phyloP scores from a whole-genome alignment of 2,329 filamentous ascomycete species.

The Elsinoe fawcettii region DNA sequence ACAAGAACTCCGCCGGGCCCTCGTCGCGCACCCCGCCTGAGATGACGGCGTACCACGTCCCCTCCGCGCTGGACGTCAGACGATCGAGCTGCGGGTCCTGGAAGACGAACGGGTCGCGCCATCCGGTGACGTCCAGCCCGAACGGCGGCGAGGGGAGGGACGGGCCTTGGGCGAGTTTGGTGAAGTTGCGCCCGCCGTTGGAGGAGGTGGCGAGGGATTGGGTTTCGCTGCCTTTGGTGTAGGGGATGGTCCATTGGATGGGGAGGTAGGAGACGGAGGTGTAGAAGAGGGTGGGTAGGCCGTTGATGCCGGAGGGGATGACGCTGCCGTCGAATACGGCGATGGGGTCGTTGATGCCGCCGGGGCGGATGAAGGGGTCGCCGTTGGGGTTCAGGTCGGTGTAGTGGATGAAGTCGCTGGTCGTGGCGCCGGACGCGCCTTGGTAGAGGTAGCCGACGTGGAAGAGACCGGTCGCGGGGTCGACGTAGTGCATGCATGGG shows the following conservation, averaged over 20 bases:
- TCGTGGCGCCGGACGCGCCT: slow-evolving; percentile 28
- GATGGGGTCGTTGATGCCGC: slow-evolving; percentile 38
- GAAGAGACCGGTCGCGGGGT: slow-evolving; percentile 38
- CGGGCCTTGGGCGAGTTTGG: slow-evolving; percentile 33
- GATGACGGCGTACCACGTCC: slow-evolving; percentile 35
- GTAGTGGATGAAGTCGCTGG: slow-evolving; percentile 38
- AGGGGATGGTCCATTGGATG: slow-evolving; percentile 41
- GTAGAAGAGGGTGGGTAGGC: slow-evolving; percentile 39
- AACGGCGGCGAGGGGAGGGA: slow-evolving; percentile 35
- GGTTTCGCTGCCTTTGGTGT: slow-evolving; percentile 41
- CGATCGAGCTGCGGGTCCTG: slow-evolving; percentile 33
- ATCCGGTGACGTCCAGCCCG: slow-evolving; percentile 37
- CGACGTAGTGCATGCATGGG: slow-evolving; percentile 41
- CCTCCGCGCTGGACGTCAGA: slow-evolving; percentile 28
- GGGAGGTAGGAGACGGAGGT: slow-evolving; percentile 40
- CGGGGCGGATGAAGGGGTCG: slow-evolving; percentile 27
- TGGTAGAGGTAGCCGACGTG: slow-evolving; percentile 39
- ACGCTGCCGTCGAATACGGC: slow-evolving; percentile 42
- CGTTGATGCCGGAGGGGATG: slow-evolving; percentile 38
- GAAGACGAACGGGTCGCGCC: slow-evolving; percentile 38
- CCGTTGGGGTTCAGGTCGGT: slow-evolving; percentile 33
- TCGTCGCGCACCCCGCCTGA: slow-evolving; percentile 35
- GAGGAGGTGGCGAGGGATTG: slow-evolving; percentile 38
- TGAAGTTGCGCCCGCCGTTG: slow-evolving; percentile 36
- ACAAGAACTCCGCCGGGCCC: slow-evolving; percentile 36